Conservation (phyloP, 2,329 filamentous ascomycete genomes). For the Westerdykella aurantiaca region DNA sequence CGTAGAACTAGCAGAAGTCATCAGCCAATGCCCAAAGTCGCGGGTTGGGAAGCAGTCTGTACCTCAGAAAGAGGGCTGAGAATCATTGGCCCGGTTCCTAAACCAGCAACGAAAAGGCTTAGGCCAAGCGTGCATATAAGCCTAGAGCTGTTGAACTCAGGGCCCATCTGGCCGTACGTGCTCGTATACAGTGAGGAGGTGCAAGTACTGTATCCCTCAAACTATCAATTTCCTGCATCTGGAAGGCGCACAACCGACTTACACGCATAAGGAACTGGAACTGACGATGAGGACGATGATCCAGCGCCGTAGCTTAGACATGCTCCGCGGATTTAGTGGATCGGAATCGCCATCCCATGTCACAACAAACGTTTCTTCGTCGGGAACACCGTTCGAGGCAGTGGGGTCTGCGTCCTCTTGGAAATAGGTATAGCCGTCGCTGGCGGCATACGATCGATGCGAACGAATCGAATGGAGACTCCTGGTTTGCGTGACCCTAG, state of each 20-base stretch:
- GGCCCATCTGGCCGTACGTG: constrained; percentile 70
- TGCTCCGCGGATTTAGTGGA: constrained; percentile 66
- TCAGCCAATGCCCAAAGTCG: background rate
- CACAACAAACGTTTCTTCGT: constrained; percentile 58
- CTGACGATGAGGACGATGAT: constrained; percentile 69
- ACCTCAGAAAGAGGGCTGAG: constrained; percentile 50
- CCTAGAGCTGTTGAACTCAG: constrained; percentile 65
- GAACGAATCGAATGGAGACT: constrained; percentile 19
- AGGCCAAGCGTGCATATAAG: constrained; percentile 74
- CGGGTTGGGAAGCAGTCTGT: background rate
- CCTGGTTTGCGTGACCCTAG: constrained; percentile 5
- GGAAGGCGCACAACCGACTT: constrained; percentile 40
- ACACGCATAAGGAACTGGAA: constrained; percentile 74
- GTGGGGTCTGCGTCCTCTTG: constrained; percentile 13
- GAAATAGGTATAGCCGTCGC: constrained; percentile 36
- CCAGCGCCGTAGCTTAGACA: constrained; percentile 67
- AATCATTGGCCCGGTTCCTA: constrained; percentile 55
- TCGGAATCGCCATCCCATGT: constrained; percentile 70
- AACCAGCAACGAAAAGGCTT: constrained; percentile 75
- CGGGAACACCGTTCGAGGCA: constrained; percentile 13
- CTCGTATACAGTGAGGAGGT: constrained; percentile 84
- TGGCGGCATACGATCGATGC: constrained; percentile 33
- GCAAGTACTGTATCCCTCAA: constrained; percentile 56
- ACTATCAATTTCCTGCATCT: background rate
- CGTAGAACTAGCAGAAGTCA: constrained; percentile 60